phyloP scores from a whole-genome alignment of 2,329 filamentous ascomycete species.

The Corniculantispora saksenae region DNA sequence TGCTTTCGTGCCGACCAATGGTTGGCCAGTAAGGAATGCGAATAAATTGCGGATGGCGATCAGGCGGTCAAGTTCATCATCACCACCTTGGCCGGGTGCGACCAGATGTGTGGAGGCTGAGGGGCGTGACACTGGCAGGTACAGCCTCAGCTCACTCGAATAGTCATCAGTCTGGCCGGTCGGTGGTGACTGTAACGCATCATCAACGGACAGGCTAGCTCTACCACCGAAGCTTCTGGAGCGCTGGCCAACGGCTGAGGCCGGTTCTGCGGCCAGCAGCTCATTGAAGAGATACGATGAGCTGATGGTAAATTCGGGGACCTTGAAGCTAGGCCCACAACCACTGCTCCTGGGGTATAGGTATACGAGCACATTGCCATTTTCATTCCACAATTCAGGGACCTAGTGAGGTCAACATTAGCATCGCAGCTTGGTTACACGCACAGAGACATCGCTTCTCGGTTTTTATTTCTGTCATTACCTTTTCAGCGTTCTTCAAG shows the following conservation, averaged over 20 bases:
- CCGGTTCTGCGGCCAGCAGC: conserved; percentile 48
- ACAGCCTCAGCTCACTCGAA: conserved; percentile 50
- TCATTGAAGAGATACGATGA: conserved; percentile 57
- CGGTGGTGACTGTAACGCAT: conserved; percentile 46
- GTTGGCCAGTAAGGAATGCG: conserved; percentile 64
- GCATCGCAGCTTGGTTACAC: conserved; percentile 19
- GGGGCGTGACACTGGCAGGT: conserved; percentile 51
- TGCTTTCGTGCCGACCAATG: conserved; percentile 58
- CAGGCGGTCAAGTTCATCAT: conserved; percentile 53
- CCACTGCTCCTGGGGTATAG: conserved; percentile 54
- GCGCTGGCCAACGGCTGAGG: conserved; percentile 34
- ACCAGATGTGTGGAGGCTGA: conserved; percentile 36
- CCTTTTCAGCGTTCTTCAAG: conserved; percentile 57
- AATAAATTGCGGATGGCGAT: conserved; percentile 66
- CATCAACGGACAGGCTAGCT: conserved; percentile 49
- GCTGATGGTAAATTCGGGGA: conserved; percentile 54
- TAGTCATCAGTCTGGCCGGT: conserved; percentile 39
- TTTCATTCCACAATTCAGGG: conserved; percentile 66
- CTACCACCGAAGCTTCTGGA: conserved; percentile 50
- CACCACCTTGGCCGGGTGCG: conserved; percentile 34
- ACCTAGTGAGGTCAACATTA: conserved; percentile 44
- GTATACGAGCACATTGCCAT: conserved; percentile 58
- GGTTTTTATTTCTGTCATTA: too few species aligned
- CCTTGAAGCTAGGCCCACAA: conserved; percentile 60
- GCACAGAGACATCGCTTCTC: neutral